Evolutionary conservation across 2,329 filamentous ascomycete genomes (phyloP).

Genomic region (Ophiosphaerella korrae): DNA sequence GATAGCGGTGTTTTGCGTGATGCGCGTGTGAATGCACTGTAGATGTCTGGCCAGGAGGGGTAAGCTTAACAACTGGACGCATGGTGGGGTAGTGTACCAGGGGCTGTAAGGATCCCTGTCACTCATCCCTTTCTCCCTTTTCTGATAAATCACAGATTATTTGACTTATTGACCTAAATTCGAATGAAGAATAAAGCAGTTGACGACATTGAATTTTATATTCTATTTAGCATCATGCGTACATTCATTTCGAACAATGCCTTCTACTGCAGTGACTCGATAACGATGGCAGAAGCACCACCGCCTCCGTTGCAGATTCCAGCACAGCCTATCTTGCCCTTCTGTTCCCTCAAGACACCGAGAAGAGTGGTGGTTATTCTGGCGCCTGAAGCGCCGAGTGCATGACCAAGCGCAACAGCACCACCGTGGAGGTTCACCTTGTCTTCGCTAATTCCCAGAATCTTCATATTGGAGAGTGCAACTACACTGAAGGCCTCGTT

Average conservation of each 20-base stretch:
- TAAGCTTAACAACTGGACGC: not conserved
- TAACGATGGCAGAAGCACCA: constrained; percentile 89
- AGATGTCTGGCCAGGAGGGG: constrained; percentile 15
- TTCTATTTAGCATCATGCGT: constrained; percentile 8
- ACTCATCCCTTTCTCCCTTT: not conserved
- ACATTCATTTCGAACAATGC: not conserved
- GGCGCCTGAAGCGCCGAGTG: constrained; percentile 90
- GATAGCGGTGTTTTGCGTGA: constrained; percentile 1
- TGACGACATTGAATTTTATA: not conserved
- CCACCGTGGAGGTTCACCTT: constrained; percentile 97
- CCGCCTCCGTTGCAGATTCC: constrained; percentile 99
- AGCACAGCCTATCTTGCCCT: constrained; percentile 89
- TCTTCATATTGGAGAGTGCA: constrained; percentile 93
- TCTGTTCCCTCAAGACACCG: constrained; percentile 86
- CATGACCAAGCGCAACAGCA: constrained; percentile 93
- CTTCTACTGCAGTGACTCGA: constrained; percentile 64
- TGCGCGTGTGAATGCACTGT: constrained; percentile 3
- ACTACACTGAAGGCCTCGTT: constrained; percentile 99
- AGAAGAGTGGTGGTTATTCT: constrained; percentile 90
- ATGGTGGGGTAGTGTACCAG: constrained; percentile 6
- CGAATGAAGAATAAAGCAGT: too few species aligned
- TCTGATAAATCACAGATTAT: too few species aligned
- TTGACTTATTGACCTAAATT: too few species aligned
- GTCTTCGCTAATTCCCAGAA: constrained; percentile 76
- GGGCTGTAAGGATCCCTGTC: not conserved